phyloP scores from a whole-genome alignment of 2,329 filamentous ascomycete species.

The Waltergamsia citrina region DNA sequence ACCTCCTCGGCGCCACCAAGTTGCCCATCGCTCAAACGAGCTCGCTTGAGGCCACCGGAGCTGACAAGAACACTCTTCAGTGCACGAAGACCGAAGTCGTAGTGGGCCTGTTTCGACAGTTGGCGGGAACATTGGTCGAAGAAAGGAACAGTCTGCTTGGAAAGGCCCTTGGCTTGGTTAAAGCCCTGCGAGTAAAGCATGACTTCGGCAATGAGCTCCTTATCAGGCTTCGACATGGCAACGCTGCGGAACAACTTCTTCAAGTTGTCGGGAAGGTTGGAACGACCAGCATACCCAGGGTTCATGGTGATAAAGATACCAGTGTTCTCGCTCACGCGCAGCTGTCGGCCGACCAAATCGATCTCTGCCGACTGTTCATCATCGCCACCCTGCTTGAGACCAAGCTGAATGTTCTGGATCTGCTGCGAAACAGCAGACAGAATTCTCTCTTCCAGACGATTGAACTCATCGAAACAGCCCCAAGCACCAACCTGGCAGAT shows the following conservation, averaged over 20 bases:
- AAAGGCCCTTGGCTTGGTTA: constrained; percentile 87
- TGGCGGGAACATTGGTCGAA: constrained; percentile 80
- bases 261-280: constrained; percentile 94
- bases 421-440: constrained; percentile 97
- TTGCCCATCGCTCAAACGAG: constrained; percentile 53
- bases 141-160: constrained; percentile 94
- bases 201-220: constrained; percentile 97
- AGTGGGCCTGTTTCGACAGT: constrained; percentile 94
- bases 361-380: constrained; percentile 85
- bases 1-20: constrained; percentile 58
- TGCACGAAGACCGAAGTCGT: constrained; percentile 96
- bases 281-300: constrained; percentile 94
- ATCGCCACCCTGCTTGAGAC: constrained; percentile 73
- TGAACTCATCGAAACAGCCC: constrained; percentile 99
- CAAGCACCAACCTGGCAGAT: constrained; percentile 98
- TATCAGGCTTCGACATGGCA: constrained; percentile 99
- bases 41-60: constrained; percentile 90
- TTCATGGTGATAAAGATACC: constrained; percentile 99
- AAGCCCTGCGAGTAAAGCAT: constrained; percentile 99
- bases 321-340: constrained; percentile 84
- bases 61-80: constrained; percentile 98
- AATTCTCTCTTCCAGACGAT: constrained; percentile 95
- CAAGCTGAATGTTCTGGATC: constrained; percentile 98
- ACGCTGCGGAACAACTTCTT: constrained; percentile 99
- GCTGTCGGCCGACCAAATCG: constrained; percentile 83